Base-by-base conservation (phyloP, 495 filamentous ascomycete genomes). In the Penicillium argentinense region DNA sequence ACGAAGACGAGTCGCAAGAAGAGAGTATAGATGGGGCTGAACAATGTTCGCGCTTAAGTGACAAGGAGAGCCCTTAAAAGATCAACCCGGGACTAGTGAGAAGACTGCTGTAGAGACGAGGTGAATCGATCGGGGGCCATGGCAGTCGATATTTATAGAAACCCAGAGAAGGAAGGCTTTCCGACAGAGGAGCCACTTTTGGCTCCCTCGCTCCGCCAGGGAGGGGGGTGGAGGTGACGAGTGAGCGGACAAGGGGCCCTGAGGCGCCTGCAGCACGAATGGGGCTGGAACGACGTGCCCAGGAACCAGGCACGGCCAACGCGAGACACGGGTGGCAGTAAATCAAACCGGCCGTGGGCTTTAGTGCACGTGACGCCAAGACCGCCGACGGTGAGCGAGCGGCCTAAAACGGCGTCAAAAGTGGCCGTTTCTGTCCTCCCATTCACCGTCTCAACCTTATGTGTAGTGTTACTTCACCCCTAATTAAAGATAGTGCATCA, bases 381-480 rank as follows among this genome's bases (percentile, higher is more conserved):
- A 24, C 44, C 45, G 22, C 5, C 32, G 6, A 39, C 27, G 33
- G 51, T 54, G 29, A 54, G 51, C 16, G 32, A 21, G 33, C 3
- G 38, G 44, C 45, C 28, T 46, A 50, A 55, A 55, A 47, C 52
- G 44, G 53, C 53, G 24, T 43, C 53, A 33, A 18, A 47, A 17
- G 43, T 22, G 33, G 53, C 53, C 53, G 22, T 51, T 56, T 56
- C 44, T 47, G 43, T 47, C 53, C 47, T 42, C 39, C 48, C 39
- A 45, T 44, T 56, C 42, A 56, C 53, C 53, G 43, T 56, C 17
- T 47, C 48, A 49, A 33, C 9, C 18, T 22, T 33, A 53, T 32
- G 39, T 26, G 25, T 5, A 51, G 26, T 39, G 14, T 45, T 6
- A 21, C 21, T 26, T 11, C 5, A 26, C 5, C 25, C n/a, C n/a